phyloP scores from a whole-genome alignment of 2,329 filamentous ascomycete species.

The Trichoderma afroharzianum region DNA sequence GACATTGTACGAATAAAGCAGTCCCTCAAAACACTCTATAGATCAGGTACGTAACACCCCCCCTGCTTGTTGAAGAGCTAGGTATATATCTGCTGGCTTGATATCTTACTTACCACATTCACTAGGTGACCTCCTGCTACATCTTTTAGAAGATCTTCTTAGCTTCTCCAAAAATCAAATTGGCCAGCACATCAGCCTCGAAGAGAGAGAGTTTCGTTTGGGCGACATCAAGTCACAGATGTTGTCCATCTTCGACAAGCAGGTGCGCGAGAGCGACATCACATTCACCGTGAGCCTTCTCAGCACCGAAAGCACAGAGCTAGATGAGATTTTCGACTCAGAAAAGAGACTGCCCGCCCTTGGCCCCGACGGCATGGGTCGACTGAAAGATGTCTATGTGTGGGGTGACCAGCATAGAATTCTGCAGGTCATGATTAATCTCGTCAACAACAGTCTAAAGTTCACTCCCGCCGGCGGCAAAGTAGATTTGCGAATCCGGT shows the following conservation, averaged over 20 bases:
- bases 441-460: constrained; percentile 88
- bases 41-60: constrained; percentile 26
- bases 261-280: constrained; percentile 76
- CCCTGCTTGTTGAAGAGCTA: not conserved
- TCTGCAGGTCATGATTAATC: constrained; percentile 87
- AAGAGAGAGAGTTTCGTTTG: constrained; percentile 80
- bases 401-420: constrained; percentile 94
- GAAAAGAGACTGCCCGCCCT: constrained; percentile 51
- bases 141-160: constrained; percentile 82
- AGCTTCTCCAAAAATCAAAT: constrained; percentile 96
- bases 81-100: not conserved
- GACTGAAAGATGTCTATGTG: constrained; percentile 78
- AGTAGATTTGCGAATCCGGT: constrained; percentile 73
- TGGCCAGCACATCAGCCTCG: constrained; percentile 74
- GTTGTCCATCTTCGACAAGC: constrained; percentile 82
- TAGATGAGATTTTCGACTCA: constrained; percentile 32
- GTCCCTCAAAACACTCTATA: constrained; percentile 83
- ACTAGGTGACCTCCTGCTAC: constrained; percentile 68
- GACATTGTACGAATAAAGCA: constrained; percentile 74
- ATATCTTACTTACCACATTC: constrained; percentile 18
- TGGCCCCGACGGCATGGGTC: constrained; percentile 61
- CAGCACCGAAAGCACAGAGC: constrained; percentile 26
- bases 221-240: constrained; percentile 83
- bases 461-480: constrained; percentile 77
- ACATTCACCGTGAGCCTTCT: constrained; percentile 69